phyloP scores from a whole-genome alignment of 2,329 filamentous ascomycete genomes.

The Zelopaecilomyces penicillatus region DNA sequence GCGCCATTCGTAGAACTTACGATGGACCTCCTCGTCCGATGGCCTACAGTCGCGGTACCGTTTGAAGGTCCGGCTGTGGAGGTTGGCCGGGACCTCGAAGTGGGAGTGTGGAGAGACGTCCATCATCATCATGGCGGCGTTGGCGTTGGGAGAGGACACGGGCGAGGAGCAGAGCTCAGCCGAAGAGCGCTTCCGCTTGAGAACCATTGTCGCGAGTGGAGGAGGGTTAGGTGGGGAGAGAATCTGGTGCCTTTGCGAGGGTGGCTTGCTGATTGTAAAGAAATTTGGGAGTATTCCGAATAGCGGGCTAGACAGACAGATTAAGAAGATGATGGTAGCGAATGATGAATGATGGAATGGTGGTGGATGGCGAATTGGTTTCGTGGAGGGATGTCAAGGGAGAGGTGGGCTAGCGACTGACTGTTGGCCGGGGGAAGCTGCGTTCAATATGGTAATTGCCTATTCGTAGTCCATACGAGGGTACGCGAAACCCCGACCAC shows the following conservation, averaged over 20 bases:
- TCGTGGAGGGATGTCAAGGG: not conserved
- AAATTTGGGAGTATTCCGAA: not conserved
- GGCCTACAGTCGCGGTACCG: constrained; percentile 52
- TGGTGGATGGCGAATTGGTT: constrained; percentile 4
- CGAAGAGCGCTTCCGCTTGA: constrained; percentile 58
- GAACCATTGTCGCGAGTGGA: constrained; percentile 31
- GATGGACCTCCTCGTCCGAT: constrained; percentile 45
- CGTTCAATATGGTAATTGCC: too few relatives aligned
- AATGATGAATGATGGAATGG: not conserved
- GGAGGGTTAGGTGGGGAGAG: not conserved
- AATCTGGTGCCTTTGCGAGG: not conserved
- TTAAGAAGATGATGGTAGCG: not conserved
- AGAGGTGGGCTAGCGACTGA: too few relatives aligned
- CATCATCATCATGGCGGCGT: constrained; percentile 19
- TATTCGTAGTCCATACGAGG: too few relatives aligned
- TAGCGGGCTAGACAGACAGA: too few relatives aligned
- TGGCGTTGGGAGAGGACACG: constrained; percentile 23
- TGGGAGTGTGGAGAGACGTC: constrained; percentile 21
- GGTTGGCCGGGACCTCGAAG: constrained; percentile 30
- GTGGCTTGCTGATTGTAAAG: not conserved
- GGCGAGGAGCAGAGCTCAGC: constrained; percentile 45
- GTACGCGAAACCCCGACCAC: too few relatives aligned
- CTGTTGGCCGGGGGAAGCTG: too few relatives aligned
- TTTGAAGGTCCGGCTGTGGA: constrained; percentile 52
- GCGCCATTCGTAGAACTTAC: constrained; percentile 32